Evolutionary conservation across 495 filamentous ascomycete species (phyloP).

Genomic region (Aspergillus homomorphus): DNA sequence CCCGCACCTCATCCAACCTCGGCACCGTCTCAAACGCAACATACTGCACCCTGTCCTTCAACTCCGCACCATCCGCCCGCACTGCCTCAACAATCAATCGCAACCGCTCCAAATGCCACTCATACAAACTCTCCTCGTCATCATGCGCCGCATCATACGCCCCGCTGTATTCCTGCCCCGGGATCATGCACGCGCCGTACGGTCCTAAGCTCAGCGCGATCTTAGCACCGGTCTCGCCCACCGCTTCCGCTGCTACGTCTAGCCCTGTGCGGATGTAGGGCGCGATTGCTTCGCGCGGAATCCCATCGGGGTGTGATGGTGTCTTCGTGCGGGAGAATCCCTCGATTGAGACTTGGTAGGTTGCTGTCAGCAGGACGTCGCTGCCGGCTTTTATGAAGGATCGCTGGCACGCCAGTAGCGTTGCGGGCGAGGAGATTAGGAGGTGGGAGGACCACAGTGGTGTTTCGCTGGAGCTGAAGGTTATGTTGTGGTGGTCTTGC

Average conservation of each 20-base stretch:
- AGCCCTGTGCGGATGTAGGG: slow-evolving; percentile 24
- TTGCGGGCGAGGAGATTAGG: slow-evolving; percentile 48
- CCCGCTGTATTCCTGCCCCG: slow-evolving; percentile 59
- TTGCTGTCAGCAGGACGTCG: slow-evolving; percentile 61
- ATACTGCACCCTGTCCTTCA: slow-evolving; percentile 39
- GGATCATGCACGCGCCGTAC: slow-evolving; percentile 63
- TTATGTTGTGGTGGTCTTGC: slow-evolving; percentile 46
- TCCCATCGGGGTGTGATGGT: slow-evolving; percentile 20
- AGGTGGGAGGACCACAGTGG: slow-evolving; percentile 67
- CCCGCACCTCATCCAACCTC: slow-evolving; percentile 54
- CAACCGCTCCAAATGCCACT: slow-evolving; percentile 57
- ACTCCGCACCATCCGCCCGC: slow-evolving; percentile 18
- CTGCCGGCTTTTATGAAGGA: slow-evolving; percentile 53
- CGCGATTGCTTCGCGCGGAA: slow-evolving; percentile 23
- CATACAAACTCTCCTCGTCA: slow-evolving; percentile 36
- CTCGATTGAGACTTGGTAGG: slow-evolving; percentile 58
- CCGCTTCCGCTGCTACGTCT: slow-evolving; percentile 32
- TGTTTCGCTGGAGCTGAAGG: slow-evolving; percentile 45
- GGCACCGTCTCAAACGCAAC: slow-evolving; percentile 66
- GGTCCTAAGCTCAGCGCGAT: slow-evolving; percentile 58
- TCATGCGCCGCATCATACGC: slow-evolving; percentile 50
- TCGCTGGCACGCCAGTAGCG: slow-evolving; percentile 49
- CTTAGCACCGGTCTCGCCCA: slow-evolving; percentile 18
- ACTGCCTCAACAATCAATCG: slow-evolving; percentile 41
- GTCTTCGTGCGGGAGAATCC: slow-evolving; percentile 48